phyloP scores from a whole-genome alignment of 345 rosid genomes.

The Combretum micranthum region DNA sequence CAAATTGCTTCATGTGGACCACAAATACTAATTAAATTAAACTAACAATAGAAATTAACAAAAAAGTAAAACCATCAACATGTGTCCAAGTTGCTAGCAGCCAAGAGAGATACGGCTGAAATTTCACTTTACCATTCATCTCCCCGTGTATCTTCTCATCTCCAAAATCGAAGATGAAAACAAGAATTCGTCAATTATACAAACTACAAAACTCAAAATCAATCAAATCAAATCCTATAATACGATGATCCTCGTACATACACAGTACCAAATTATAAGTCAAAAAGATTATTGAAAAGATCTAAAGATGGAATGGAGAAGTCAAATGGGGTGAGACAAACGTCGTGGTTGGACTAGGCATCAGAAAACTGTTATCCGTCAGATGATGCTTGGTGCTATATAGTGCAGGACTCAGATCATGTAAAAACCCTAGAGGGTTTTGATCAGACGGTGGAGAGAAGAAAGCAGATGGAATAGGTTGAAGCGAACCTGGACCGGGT shows the following conservation, averaged over 20 bases:
- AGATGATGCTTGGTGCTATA: constrained; percentile 38
- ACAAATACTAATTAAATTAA: not conserved
- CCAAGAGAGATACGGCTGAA: not conserved
- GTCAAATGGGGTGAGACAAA: constrained; percentile 31
- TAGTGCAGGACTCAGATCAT: constrained; percentile 48
- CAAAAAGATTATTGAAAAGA: constrained; percentile 61
- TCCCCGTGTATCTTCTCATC: not conserved
- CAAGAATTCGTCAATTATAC: not conserved
- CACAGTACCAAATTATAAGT: constrained; percentile 20
- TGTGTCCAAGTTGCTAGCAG: constrained; percentile 1
- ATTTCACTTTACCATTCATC: constrained; percentile 3
- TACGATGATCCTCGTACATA: not conserved
- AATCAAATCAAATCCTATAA: not conserved
- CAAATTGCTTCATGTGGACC: too few relatives aligned
- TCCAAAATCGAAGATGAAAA: not conserved
- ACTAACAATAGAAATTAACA: not conserved
- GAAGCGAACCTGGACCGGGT: constrained; percentile 64
- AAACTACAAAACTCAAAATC: not conserved
- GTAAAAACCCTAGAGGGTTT: constrained; percentile 38
- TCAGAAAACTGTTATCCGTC: constrained; percentile 34
- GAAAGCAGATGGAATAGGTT: constrained; percentile 48
- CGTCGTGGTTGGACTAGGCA: constrained; percentile 48
- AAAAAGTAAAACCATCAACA: not conserved
- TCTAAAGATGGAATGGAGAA: constrained; percentile 46
- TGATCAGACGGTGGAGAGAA: constrained; percentile 57